Evolutionary conservation across 163 green algal species (phyloP), one percentile per base, ranked within the genome.

Genomic region (Volvox carteri): DNA sequence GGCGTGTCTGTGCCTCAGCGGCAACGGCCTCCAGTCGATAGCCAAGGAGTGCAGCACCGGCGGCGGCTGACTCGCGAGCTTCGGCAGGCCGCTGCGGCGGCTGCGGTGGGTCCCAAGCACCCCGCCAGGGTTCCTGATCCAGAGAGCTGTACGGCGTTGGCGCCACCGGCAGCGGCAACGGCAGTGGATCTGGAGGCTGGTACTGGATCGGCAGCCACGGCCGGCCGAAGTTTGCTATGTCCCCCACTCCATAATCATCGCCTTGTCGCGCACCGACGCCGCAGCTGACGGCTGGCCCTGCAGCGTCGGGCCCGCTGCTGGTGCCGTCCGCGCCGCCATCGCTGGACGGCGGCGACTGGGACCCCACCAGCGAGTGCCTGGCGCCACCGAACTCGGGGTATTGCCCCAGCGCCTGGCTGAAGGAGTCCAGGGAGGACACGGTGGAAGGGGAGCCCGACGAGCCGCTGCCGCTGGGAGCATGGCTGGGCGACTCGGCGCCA

Each of bases 191-290:
- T 46, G 75, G 37, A 19, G 83, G 52, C 68, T 88, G 62, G 25
- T 74, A 83, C 83, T 88, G 83, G 7, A 88, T 81, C 2, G 83
- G 83, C 68, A 88, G 12, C 12, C 54, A 23, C 54, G 54, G 54
- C 54, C 54, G 68, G 79, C 19, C 1, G 28, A 23, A 48, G 16
- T 35, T 75, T 9, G 5, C 9, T 23, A 30, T 4, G 65, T 33
- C 65, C 16, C 33, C 12, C 12, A 28, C 1, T 33, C 65, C 54
- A 65, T 23, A 23, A 33, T 12, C 33, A 33, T 48, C 37, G 2
- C 52, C 37, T 11, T 21, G 37, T 25, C 4, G n/a, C n/a, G n/a
- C n/a, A n/a, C n/a, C n/a, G n/a, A n/a, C n/a, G n/a, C n/a, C n/a
- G n/a, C n/a, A n/a, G n/a, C n/a, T n/a, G n/a, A n/a, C n/a, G n/a